Evolutionary conservation across 2,329 filamentous ascomycete species (phyloP), one percentile per base, ranked within the genome.

Genomic region (Berkeleyomyces rouxiae): DNA sequence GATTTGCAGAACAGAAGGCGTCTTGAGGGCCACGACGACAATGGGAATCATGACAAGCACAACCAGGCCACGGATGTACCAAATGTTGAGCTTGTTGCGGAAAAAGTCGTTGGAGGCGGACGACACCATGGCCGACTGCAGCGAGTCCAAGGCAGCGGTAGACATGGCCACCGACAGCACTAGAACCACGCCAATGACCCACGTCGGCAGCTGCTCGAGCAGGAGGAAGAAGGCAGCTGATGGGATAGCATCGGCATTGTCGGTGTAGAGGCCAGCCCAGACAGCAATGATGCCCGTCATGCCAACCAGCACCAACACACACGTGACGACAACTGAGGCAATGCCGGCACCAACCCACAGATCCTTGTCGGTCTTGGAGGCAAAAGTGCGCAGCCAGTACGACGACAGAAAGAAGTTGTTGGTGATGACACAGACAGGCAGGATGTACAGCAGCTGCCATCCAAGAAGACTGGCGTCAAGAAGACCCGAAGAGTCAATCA

Each of bases 361-460:
- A 69, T 92, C 88, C 69, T 80, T 84, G 76, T 93, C 88, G 0
- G 86, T 88, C 71, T 82, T 85, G 60, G 87, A 87, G 16, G 88
- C 86, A 69, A 93, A 93, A 4, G 88, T 88, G 59, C 88, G 85
- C 72, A 92, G 81, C 88, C 88, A 93, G 73, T 89, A 90, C 67
- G 83, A 86, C 40, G 87, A 89, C 51, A 93, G 77, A 76, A 93
- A 93, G 77, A 93, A 91, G 76, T 91, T 85, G 74, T 92, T 93
- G 64, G 88, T 91, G 63, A 91, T 70, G 66, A 93, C 81, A 53
- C 88, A 88, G 4, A 93, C 80, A 0, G 89, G 87, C 1, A 93
- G 79, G 67, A 93, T 92, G 74, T 92, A 93, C 43, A 93, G 76
- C 11, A 93, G 80, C 72, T 93, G 88, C 87, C 89, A 93, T 62